These are phyloP conservation scores for Coemansia sp. DNA, from an alignment of 192 early-diverging fungal species.

Conservation along the genomic window DNA sequence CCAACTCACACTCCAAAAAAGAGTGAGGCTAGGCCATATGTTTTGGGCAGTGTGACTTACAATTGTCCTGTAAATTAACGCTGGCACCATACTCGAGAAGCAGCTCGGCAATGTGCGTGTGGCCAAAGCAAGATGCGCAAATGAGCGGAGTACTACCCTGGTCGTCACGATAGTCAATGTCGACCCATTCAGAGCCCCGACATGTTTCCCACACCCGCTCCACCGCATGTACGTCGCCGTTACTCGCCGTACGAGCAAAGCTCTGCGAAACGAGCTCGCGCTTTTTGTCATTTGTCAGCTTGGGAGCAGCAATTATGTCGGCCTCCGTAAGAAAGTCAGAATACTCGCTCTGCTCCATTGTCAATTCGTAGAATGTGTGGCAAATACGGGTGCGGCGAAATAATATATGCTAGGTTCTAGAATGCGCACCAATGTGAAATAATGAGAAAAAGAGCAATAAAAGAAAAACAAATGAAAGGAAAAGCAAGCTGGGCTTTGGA, in stretches of 20 bases:
- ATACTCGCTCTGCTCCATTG: constrained; percentile 24
- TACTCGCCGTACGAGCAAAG: constrained; percentile 69
- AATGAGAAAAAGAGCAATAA: constrained; percentile 2
- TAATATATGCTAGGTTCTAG: not conserved
- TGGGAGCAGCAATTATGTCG: constrained; percentile 43
- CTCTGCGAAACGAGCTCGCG: constrained; percentile 60
- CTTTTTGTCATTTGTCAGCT: constrained; percentile 57
- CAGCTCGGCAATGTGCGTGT: constrained; percentile 66
- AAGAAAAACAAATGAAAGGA: constrained; percentile 2
- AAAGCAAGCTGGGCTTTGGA: not conserved
- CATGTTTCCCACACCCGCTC: constrained; percentile 62
- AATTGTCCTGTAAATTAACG: constrained; percentile 79
- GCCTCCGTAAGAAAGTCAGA: constrained; percentile 37
- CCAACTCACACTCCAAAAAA: constrained; percentile 2
- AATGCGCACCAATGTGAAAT: not conserved
- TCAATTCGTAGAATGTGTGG: not conserved
- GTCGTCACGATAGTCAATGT: constrained; percentile 79
- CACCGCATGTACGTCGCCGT: constrained; percentile 69
- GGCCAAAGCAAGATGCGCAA: constrained; percentile 87
- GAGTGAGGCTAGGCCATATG: not conserved
- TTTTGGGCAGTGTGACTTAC: constrained; percentile 41
- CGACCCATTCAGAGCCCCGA: constrained; percentile 59
- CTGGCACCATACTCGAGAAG: constrained; percentile 73
- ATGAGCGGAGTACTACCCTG: constrained; percentile 86
- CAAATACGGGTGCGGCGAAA: not conserved